Evolutionary conservation across 75 land plant species (phyloP).

Genomic region (Larix kaempferi): DNA sequence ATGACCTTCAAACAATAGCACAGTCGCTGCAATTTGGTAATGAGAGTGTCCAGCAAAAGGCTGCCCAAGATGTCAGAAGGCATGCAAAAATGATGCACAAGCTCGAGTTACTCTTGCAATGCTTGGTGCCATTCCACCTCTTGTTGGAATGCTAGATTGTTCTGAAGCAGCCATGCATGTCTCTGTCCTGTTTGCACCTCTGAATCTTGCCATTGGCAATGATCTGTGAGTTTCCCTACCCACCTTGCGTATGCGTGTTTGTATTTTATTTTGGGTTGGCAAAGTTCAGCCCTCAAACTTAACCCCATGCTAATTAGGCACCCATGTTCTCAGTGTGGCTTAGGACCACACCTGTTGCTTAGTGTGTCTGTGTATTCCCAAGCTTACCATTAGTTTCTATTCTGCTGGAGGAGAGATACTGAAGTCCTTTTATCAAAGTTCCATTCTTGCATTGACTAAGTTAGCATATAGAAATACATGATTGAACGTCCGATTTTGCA

Average conservation of each 20-base stretch:
- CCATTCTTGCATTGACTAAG: background rate
- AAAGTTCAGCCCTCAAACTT: too few species aligned
- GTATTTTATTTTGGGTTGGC: too few species aligned
- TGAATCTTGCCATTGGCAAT: conserved; percentile 70
- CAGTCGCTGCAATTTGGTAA: conserved; percentile 17
- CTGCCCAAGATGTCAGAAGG: conserved; percentile 42
- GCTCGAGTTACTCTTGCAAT: conserved; percentile 66
- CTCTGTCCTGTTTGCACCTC: conserved; percentile 57
- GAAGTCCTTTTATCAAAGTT: background rate
- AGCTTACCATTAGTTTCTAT: background rate
- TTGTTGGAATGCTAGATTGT: conserved; percentile 48
- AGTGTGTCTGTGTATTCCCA: background rate
- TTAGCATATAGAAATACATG: background rate
- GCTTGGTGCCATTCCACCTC: conserved; percentile 80
- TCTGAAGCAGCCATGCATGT: conserved; percentile 26
- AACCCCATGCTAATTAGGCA: too few species aligned
- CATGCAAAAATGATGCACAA: conserved; percentile 44
- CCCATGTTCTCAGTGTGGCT: too few species aligned
- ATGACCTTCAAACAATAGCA: conserved; percentile 9
- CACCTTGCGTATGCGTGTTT: background rate
- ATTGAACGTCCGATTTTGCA: background rate
- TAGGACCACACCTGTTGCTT: too few species aligned
- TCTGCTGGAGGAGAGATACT: background rate
- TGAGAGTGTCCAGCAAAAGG: conserved; percentile 12
- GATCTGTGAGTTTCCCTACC: conserved; percentile 43